These are phyloP conservation scores for Sordariomycetes sp. DNA, from an alignment of 2,329 filamentous ascomycete genomes.

Conservation along the genomic window DNA sequence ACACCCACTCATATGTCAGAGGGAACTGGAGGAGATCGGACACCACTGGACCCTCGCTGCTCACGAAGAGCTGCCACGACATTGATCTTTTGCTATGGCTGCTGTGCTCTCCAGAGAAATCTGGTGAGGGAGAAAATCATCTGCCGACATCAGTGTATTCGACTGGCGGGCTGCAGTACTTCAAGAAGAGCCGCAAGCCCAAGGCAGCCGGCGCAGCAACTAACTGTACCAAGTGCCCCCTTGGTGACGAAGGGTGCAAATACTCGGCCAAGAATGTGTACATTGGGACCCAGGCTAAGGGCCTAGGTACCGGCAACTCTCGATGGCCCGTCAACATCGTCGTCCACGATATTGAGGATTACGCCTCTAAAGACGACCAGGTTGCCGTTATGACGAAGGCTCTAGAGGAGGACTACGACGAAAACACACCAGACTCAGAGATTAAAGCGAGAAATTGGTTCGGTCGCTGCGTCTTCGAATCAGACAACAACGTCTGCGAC, in stretches of 20 bases:
- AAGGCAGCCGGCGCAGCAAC: conserved; percentile 64
- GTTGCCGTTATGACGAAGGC: conserved; percentile 30
- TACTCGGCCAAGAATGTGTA: conserved; percentile 85
- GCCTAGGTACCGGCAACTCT: conserved; percentile 55
- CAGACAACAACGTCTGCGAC: conserved; percentile 88
- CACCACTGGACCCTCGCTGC: conserved; percentile 66
- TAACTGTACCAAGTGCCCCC: conserved; percentile 71
- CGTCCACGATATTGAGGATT: conserved; percentile 85
- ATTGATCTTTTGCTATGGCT: conserved; percentile 91
- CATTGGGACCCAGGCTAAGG: conserved; percentile 49
- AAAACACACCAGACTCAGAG: conserved; percentile 34
- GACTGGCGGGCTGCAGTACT: conserved; percentile 67
- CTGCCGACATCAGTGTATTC: conserved; percentile 70
- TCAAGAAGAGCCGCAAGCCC: conserved; percentile 69
- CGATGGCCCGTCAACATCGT: conserved; percentile 84
- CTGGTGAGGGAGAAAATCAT: conserved; percentile 46
- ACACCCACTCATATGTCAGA: conserved; percentile 79
- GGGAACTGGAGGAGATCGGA: conserved; percentile 89
- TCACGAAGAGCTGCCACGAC: conserved; percentile 96
- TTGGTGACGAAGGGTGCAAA: conserved; percentile 62
- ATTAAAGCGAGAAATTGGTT: conserved; percentile 61
- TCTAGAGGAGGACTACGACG: conserved; percentile 44
- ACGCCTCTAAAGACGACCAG: conserved; percentile 33
- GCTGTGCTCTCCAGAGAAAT: conserved; percentile 58
- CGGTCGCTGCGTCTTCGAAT: conserved; percentile 89